Evolutionary conservation across 768 basidiomycete species (phyloP).

Genomic region (Pleurotus sapidus): DNA sequence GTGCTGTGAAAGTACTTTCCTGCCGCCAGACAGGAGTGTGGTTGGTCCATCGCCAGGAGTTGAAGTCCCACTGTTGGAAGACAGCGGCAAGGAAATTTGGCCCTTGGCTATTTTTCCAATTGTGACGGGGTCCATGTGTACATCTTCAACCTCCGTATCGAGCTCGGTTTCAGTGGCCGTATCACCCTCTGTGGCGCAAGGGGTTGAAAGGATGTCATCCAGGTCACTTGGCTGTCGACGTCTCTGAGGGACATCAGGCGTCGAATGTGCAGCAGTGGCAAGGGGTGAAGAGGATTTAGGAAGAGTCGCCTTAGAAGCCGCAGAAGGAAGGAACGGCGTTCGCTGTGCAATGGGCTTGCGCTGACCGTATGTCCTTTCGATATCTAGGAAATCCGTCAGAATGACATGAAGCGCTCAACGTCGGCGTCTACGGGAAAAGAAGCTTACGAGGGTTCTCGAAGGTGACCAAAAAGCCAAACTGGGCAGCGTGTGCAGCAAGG

Average conservation of each 20-base stretch:
- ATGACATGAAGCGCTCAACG: not conserved
- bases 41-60: not conserved
- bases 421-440: not conserved
- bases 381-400: constrained; percentile 48
- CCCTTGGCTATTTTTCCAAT: not conserved
- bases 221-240: constrained; percentile 16
- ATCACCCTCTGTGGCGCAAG: constrained; percentile 68
- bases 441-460: constrained; percentile 96
- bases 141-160: constrained; percentile 54
- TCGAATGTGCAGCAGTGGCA: constrained; percentile 12
- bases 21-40: not conserved
- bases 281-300: constrained; percentile 10
- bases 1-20: constrained; percentile 60
- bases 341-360: constrained; percentile 88
- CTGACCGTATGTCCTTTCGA: constrained; percentile 91
- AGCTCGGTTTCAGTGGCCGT: constrained; percentile 71
- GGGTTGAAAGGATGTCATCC: constrained; percentile 43
- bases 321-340: constrained; percentile 46
- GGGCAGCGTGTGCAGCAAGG: constrained; percentile 91
- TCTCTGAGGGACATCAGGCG: constrained; percentile 14
- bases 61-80: not conserved
- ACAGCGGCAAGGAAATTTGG: not conserved
- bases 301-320: constrained; percentile 2
- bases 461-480: constrained; percentile 92
- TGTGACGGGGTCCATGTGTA: not conserved